phyloP scores from a whole-genome alignment of 441 rosid species.

The Manihot esculenta region DNA sequence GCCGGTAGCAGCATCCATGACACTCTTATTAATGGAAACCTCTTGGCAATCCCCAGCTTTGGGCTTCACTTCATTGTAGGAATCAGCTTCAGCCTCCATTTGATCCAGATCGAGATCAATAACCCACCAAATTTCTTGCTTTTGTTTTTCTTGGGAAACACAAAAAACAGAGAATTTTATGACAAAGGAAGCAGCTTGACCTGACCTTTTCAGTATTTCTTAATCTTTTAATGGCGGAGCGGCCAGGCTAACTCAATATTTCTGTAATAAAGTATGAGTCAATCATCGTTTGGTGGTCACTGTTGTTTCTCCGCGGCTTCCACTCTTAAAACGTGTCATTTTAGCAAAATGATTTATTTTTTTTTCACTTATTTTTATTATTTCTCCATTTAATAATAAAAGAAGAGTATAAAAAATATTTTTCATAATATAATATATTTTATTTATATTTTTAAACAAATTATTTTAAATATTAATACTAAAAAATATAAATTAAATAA shows the following conservation, averaged over 20 bases:
- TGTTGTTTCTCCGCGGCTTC: not conserved
- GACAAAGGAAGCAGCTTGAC: not conserved
- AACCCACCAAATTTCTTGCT: not conserved
- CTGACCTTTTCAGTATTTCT: not conserved
- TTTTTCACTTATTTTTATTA: too few relatives aligned
- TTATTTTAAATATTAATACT: too few relatives aligned
- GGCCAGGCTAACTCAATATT: too few relatives aligned
- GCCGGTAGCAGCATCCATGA: not conserved
- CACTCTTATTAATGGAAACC: not conserved
- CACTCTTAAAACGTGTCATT: slow-evolving; percentile 16
- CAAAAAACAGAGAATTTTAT: not conserved
- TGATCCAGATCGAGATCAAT: slow-evolving; percentile 7
- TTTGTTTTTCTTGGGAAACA: not conserved
- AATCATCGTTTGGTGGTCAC: not conserved
- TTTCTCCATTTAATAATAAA: too few relatives aligned
- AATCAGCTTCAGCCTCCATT: slow-evolving; percentile 28
- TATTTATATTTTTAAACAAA: too few relatives aligned
- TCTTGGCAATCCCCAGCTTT: slow-evolving; percentile 16
- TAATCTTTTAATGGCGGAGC: too few relatives aligned
- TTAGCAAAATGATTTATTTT: not conserved
- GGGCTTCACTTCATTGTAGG: slow-evolving; percentile 28
- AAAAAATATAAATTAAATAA: too few relatives aligned
- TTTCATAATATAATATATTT: too few relatives aligned
- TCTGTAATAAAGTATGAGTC: not conserved
- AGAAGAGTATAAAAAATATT: too few relatives aligned